Conservation (phyloP, 169 alveolate genomes). For the Eimeria acervulina region DNA sequence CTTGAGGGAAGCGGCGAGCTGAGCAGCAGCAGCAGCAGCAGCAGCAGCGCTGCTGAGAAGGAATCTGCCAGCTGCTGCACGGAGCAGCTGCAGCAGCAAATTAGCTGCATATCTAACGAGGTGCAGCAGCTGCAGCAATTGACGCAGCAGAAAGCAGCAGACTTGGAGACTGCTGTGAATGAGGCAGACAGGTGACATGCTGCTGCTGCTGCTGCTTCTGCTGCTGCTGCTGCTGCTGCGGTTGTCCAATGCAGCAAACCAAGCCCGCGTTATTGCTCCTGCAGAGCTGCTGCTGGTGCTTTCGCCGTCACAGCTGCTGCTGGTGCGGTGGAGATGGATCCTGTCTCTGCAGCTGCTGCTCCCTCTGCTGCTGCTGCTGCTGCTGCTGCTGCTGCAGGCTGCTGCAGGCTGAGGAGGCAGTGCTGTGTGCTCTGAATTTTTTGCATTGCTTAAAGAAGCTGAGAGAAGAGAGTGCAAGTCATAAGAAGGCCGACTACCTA, state of each 20-base stretch:
- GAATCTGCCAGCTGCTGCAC: conserved; percentile 20
- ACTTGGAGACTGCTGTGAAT: background rate
- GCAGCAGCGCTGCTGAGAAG: background rate
- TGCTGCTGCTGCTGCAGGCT: conserved; percentile 42
- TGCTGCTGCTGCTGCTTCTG: conserved; percentile 44
- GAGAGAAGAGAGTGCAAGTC: background rate
- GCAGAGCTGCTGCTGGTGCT: background rate
- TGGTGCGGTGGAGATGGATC: background rate
- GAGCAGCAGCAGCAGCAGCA: conserved; percentile 1
- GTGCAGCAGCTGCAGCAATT: conserved; percentile 34
- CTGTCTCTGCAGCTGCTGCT: background rate
- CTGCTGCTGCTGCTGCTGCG: conserved; percentile 24
- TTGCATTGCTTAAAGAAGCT: background rate
- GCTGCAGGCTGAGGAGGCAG: conserved; percentile 15
- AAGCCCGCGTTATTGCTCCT: background rate
- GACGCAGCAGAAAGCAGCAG: conserved; percentile 38
- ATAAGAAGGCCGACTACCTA: background rate
- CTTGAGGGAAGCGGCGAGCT: background rate
- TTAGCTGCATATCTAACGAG: background rate
- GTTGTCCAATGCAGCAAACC: background rate
- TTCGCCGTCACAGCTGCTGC: background rate
- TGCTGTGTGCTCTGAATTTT: background rate
- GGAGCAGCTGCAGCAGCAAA: conserved; percentile 55
- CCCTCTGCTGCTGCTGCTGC: conserved; percentile 38
- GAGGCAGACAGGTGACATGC: conserved; percentile 31